Conservation (phyloP, 148 eudicot species). For the Spergularia bocconei region DNA sequence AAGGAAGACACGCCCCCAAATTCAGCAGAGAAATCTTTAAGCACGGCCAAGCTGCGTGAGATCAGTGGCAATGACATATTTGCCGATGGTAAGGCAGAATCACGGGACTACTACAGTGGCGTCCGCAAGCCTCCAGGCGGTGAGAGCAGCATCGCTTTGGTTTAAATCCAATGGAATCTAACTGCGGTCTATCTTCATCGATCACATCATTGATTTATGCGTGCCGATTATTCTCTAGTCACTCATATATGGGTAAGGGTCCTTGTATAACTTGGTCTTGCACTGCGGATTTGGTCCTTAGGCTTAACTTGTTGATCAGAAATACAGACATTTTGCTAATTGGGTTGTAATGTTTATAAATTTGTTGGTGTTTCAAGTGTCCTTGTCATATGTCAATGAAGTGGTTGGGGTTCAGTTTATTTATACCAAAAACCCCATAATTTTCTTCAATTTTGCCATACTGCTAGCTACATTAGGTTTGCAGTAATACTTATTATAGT, state of each 20-base stretch:
- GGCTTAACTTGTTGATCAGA: conserved; percentile 32
- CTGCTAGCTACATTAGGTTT: conserved; percentile 1
- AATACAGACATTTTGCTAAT: conserved; percentile 38
- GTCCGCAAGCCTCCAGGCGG: conserved; percentile 99
- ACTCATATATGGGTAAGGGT: too few species aligned
- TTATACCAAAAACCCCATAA: conserved; percentile 12
- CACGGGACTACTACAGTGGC: conserved; percentile 82
- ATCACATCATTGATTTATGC: background rate
- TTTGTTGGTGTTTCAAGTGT: conserved; percentile 27
- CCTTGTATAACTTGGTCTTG: conserved; percentile 30
- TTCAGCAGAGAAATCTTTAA: conserved; percentile 72
- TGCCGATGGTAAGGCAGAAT: conserved; percentile 79
- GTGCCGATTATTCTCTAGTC: too few species aligned
- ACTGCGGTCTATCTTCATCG: conserved; percentile 15
- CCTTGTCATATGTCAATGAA: conserved; percentile 24
- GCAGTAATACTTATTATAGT: background rate
- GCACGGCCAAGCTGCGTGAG: conserved; percentile 81
- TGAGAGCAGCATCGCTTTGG: conserved; percentile 92
- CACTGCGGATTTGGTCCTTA: conserved; percentile 29
- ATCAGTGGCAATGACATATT: conserved; percentile 86
- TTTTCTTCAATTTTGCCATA: background rate
- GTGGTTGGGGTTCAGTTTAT: conserved; percentile 30
- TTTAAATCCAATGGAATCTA: conserved; percentile 30
- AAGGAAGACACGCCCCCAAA: conserved; percentile 51
- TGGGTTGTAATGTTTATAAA: conserved; percentile 48